Percentiles rank a stretch among this genome's conserved stretches.
Conservation (phyloP, 495 filamentous ascomycete genomes). For the Aspergillus homomorphus region DNA sequence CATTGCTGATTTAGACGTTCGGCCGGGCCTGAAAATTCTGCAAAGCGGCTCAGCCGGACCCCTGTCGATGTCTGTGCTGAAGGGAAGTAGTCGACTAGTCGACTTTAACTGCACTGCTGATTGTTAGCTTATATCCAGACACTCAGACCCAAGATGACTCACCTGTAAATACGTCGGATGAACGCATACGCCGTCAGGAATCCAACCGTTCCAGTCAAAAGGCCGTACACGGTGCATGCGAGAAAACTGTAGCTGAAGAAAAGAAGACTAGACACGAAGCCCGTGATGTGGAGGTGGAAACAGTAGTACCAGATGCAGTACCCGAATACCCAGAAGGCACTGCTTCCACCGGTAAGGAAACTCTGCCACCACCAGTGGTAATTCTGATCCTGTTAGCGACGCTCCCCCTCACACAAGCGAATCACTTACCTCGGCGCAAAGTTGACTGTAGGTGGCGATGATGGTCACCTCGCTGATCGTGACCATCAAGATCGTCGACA, state of each 20-base stretch:
- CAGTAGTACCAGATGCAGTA: constrained; percentile 89
- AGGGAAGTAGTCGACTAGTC: constrained; percentile 24
- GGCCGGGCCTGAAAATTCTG: not conserved
- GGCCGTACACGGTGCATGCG: constrained; percentile 78
- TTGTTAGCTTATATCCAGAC: constrained; percentile 8
- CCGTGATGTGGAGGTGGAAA: constrained; percentile 76
- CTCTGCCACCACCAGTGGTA: constrained; percentile 97
- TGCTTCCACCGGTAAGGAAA: constrained; percentile 78
- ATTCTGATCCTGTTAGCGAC: constrained; percentile 52
- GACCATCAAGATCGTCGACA: constrained; percentile 69
- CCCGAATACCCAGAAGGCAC: constrained; percentile 78
- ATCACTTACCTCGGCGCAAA: constrained; percentile 66
- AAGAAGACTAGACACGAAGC: constrained; percentile 73
- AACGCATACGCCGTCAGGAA: constrained; percentile 88
- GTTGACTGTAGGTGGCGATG: constrained; percentile 80
- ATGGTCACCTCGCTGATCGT: constrained; percentile 88
- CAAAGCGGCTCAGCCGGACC: not conserved
- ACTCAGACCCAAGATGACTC: constrained; percentile 28
- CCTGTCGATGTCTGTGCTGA: not conserved
- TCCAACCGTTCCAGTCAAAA: constrained; percentile 83
- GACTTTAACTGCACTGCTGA: constrained; percentile 40
- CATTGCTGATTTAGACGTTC: no score
- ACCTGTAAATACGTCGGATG: constrained; percentile 86
- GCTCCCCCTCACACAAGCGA: not conserved
- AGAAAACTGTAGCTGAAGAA: constrained; percentile 85